Percentiles rank a stretch among this genome's conserved stretches.
Evolutionary conservation across 106 monocot genomes (phyloP).

Genomic region (Acanthochlamys bracteata): DNA sequence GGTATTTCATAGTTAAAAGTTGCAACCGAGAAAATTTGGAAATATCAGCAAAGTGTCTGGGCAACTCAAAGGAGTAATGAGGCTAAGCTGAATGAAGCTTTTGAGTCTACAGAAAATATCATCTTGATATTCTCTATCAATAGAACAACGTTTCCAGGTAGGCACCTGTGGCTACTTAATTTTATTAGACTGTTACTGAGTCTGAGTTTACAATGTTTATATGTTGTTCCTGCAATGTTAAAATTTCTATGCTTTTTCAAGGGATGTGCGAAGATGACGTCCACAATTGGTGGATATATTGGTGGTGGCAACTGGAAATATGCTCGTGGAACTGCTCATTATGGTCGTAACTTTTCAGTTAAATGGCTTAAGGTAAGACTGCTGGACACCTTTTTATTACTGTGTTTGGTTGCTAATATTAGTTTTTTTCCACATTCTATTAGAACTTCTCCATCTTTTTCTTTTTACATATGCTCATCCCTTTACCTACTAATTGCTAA

Average conservation of each 20-base stretch:
- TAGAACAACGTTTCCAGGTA: conserved; percentile 97
- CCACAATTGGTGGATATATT: conserved; percentile 94
- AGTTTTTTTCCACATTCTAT: not conserved
- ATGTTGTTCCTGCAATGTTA: not conserved
- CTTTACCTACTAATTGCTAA: no score
- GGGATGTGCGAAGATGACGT: conserved; percentile 99
- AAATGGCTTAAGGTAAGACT: conserved; percentile 89
- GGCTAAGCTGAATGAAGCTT: conserved; percentile 98
- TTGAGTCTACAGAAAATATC: conserved; percentile 91
- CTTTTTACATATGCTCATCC: no score
- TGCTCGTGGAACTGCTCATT: conserved; percentile 98
- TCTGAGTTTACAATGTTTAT: not conserved
- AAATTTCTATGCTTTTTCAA: conserved; percentile 11
- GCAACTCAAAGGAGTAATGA: conserved; percentile 99
- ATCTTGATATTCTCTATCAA: conserved; percentile 99
- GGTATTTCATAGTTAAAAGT: conserved; percentile 99
- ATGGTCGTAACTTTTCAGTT: conserved; percentile 95
- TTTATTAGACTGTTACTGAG: not conserved
- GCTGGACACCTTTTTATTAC: not conserved
- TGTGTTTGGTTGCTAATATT: not conserved
- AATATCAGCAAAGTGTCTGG: conserved; percentile 99
- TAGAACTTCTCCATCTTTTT: not conserved
- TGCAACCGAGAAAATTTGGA: conserved; percentile 99
- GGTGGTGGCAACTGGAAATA: conserved; percentile 99
- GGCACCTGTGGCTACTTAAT: conserved; percentile 3